phyloP scores from a whole-genome alignment of 225 moss, liverwort and hornwort genomes.

The Climacium dendroides region DNA sequence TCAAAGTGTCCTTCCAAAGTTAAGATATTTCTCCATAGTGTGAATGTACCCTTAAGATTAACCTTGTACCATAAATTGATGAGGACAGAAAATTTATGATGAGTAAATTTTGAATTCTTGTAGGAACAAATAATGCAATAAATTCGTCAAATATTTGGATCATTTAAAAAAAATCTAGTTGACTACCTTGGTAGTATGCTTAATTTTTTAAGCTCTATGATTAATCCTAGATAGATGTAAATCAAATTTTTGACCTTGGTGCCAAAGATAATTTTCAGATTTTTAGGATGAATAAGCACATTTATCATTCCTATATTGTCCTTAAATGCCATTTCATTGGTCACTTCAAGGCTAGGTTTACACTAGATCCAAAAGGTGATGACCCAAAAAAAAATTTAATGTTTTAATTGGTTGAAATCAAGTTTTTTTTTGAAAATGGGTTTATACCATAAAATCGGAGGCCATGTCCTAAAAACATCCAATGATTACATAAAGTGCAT shows the following conservation, averaged over 20 bases:
- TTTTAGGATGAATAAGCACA: rapidly evolving
- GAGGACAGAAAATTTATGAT: too few relatives aligned
- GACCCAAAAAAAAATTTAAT: too few relatives aligned
- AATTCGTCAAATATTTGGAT: not conserved
- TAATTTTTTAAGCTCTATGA: not conserved
- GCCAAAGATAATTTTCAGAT: too few relatives aligned
- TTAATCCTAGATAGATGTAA: too few relatives aligned
- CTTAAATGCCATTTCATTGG: not conserved
- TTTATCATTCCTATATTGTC: not conserved
- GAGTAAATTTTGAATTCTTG: too few relatives aligned
- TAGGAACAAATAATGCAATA: not conserved
- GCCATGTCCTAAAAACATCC: not conserved
- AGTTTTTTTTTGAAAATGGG: rapidly evolving
- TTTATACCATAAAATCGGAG: not conserved
- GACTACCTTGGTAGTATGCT: rapidly evolving
- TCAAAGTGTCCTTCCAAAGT: too few relatives aligned
- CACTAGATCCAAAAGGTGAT: rapidly evolving
- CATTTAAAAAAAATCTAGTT: too few relatives aligned
- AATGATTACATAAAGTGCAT: not conserved
- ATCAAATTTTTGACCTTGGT: too few relatives aligned
- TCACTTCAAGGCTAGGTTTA: rapidly evolving
- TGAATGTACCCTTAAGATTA: too few relatives aligned
- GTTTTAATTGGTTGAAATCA: not conserved
- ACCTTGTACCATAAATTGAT: too few relatives aligned
- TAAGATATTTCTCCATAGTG: too few relatives aligned